Conservation (phyloP, 2,329 filamentous ascomycete species). For the Teratosphaeria viscida region DNA sequence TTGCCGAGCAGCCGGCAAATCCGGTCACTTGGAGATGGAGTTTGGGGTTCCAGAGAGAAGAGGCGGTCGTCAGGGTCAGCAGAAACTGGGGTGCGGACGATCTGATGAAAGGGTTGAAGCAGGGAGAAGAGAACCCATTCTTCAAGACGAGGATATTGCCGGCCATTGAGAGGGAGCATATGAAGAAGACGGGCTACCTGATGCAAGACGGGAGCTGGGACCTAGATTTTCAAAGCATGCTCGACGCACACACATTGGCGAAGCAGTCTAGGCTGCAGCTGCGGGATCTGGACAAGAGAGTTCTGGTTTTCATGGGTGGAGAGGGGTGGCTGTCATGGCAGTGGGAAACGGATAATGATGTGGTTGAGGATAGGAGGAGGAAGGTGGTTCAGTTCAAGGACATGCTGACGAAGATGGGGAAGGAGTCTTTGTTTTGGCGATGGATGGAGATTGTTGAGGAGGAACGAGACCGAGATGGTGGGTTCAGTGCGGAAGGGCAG, state of each 20-base stretch:
- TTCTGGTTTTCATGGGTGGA: slow-evolving; percentile 60
- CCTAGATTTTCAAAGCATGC: slow-evolving; percentile 75
- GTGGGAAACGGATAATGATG: slow-evolving; percentile 31
- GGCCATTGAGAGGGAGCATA: slow-evolving; percentile 56
- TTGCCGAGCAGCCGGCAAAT: slow-evolving; percentile 51
- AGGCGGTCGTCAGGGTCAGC: slow-evolving; percentile 72
- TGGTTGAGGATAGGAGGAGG: slow-evolving; percentile 53
- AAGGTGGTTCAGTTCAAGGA: slow-evolving; percentile 77
- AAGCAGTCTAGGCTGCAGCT: slow-evolving; percentile 48
- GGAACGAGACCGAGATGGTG: slow-evolving; percentile 67
- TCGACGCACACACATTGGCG: slow-evolving; percentile 58
- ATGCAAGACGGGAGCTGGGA: slow-evolving; percentile 81
- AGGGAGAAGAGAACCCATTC: slow-evolving; percentile 42
- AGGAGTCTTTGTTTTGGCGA: slow-evolving; percentile 80
- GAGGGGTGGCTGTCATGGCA: slow-evolving; percentile 50
- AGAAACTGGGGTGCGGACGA: slow-evolving; percentile 58
- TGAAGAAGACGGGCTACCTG: slow-evolving; percentile 79
- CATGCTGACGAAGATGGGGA: slow-evolving; percentile 61
- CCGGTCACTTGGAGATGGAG: slow-evolving; percentile 63
- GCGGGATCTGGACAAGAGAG: slow-evolving; percentile 59
- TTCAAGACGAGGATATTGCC: slow-evolving; percentile 53
- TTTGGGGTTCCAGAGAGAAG: slow-evolving; percentile 66
- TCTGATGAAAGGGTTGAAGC: slow-evolving; percentile 42
- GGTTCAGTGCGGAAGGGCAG: slow-evolving; percentile 67
- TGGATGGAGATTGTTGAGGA: slow-evolving; percentile 92